A percentile compares a stretch with the other conserved stretches of the same genome.
phyloP scores from a whole-genome alignment of 805 yeast genomes.

The Zygoascus flipseniorum region DNA sequence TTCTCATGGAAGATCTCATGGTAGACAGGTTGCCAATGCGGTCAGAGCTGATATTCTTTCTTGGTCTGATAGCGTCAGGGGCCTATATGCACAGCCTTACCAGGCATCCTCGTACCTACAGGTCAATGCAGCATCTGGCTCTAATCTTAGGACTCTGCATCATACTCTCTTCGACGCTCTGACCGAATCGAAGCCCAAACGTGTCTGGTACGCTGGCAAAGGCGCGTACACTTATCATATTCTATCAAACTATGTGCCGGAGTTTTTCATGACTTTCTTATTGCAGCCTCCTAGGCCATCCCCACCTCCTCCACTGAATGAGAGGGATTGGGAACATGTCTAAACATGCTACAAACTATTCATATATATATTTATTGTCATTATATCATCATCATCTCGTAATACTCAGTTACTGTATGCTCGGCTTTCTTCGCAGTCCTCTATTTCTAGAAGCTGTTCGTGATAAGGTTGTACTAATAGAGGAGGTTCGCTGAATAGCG shows the following conservation, averaged over 20 bases:
- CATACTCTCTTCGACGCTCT: conserved; percentile 26
- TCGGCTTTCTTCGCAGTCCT: not conserved
- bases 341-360: not conserved
- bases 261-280: conserved; percentile 28
- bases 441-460: conserved; percentile 4
- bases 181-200: conserved; percentile 19
- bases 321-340: conserved; percentile 18
- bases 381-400: not conserved
- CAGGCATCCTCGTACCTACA: conserved; percentile 25
- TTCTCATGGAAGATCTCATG: conserved; percentile 24
- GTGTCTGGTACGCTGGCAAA: conserved; percentile 27
- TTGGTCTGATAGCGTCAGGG: conserved; percentile 33
- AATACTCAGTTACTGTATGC: not conserved
- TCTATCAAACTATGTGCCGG: conserved; percentile 24
- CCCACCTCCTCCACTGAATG: conserved; percentile 3
- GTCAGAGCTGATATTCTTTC: conserved; percentile 34
- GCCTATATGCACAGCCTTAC: conserved; percentile 29
- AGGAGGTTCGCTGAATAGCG: not conserved
- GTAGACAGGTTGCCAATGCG: conserved; percentile 24
- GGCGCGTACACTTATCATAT: conserved; percentile 26
- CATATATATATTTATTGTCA: not conserved
- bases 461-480: conserved; percentile 4
- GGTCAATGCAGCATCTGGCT: conserved; percentile 24
- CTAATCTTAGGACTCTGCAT: conserved; percentile 24
- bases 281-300: conserved; percentile 23